These are phyloP conservation scores for Eimeria necatrix DNA, from an alignment of 169 alveolate species.

Conservation along the genomic window DNA sequence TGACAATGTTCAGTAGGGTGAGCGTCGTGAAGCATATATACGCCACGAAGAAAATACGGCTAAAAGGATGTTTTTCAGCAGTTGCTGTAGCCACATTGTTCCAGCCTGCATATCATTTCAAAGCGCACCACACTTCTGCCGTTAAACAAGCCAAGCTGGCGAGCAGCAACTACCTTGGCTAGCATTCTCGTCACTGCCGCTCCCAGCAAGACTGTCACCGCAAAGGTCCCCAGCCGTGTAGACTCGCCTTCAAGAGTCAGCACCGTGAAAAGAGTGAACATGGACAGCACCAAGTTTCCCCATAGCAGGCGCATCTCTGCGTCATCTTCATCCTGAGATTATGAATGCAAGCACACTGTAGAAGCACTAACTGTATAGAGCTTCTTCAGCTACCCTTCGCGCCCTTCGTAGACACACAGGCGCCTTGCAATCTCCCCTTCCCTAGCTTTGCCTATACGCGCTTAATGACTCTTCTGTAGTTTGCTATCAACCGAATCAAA, in stretches of 20 bases:
- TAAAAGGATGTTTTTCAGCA: constrained; percentile 84
- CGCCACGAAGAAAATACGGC: constrained; percentile 84
- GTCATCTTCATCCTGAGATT: constrained; percentile 81
- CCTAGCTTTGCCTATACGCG: not conserved
- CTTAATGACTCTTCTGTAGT: too few relatives aligned
- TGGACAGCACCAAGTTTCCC: constrained; percentile 85
- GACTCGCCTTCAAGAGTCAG: constrained; percentile 85
- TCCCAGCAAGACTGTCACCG: not conserved
- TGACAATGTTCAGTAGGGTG: constrained; percentile 87
- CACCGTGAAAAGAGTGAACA: constrained; percentile 87
- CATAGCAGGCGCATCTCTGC: constrained; percentile 84
- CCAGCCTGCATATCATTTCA: constrained; percentile 79
- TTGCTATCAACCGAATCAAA: too few relatives aligned
- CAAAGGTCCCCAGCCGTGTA: not conserved
- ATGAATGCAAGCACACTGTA: not conserved
- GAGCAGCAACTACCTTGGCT: not conserved
- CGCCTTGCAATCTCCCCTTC: not conserved
- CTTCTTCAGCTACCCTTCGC: not conserved
- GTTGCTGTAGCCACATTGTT: constrained; percentile 86
- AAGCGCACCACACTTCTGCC: not conserved
- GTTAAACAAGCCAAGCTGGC: not conserved
- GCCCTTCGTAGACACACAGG: not conserved
- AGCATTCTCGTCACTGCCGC: not conserved
- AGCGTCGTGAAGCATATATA: constrained; percentile 86
- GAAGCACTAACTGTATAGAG: not conserved